Evolutionary conservation across 2,329 filamentous ascomycete genomes (phyloP).

Genomic region (Plectosphaerella plurivora): DNA sequence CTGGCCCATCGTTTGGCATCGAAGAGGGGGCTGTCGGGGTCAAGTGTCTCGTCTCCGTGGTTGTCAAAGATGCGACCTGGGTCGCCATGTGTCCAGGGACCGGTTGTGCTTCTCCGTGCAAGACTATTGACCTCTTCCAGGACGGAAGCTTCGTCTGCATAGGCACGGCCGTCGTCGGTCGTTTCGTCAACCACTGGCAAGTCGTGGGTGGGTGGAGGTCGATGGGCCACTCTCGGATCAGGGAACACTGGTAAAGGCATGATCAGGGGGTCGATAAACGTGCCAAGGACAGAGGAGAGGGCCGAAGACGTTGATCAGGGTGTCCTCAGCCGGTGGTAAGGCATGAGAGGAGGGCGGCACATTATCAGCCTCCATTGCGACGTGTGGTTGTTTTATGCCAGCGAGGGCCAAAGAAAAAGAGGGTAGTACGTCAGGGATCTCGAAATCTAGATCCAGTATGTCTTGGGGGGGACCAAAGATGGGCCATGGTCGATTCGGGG

Average conservation of each 20-base stretch:
- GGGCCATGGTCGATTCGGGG: neutral
- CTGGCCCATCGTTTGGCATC: slow-evolving; percentile 38
- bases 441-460: neutral
- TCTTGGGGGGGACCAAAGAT: neutral
- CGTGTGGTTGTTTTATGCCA: too few species aligned
- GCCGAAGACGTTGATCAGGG: neutral
- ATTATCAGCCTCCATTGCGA: too few species aligned
- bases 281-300: neutral
- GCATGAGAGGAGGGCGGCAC: too few species aligned
- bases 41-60: slow-evolving; percentile 18
- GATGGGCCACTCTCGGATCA: neutral
- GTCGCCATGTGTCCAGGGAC: neutral
- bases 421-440: neutral
- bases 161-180: neutral
- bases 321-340: too few species aligned
- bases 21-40: slow-evolving; percentile 34
- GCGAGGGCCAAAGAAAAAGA: neutral
- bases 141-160: neutral
- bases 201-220: neutral
- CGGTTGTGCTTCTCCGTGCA: neutral
- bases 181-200: neutral
- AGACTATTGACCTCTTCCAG: neutral
- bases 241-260: neutral
- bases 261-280: neutral
- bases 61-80: neutral